Evolutionary conservation across 1,284 basidiomycete species (phyloP).

Genomic region (Pseudozyma thailandica): DNA sequence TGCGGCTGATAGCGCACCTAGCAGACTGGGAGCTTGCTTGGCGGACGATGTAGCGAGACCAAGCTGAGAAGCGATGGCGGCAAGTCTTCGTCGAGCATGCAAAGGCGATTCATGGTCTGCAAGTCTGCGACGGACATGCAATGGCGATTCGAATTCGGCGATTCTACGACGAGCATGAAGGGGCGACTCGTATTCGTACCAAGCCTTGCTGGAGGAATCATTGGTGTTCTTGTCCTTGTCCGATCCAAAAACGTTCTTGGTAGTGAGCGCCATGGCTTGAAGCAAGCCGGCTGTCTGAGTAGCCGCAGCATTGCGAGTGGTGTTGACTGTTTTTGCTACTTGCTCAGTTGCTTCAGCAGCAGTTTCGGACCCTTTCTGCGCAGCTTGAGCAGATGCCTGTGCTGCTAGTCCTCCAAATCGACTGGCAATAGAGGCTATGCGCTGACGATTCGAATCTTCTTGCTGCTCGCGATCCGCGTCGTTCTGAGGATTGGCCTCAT

Average conservation of each 20-base stretch:
- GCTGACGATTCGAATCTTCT: constrained; percentile 29
- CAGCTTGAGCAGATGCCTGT: constrained; percentile 22
- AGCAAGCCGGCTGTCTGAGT: constrained; percentile 34
- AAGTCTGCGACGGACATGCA: constrained; percentile 37
- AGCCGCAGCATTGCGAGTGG: constrained; percentile 30
- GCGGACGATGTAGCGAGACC: constrained; percentile 44
- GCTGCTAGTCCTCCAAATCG: constrained; percentile 39
- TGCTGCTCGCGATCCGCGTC: constrained; percentile 13
- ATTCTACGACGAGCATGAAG: constrained; percentile 26
- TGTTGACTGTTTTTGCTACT: constrained; percentile 17
- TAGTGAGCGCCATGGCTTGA: constrained; percentile 44
- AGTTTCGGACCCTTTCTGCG: constrained; percentile 21
- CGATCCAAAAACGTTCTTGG: constrained; percentile 26
- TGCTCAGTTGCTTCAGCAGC: constrained; percentile 26
- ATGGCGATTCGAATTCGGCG: constrained; percentile 42
- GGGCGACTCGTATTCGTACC: constrained; percentile 45
- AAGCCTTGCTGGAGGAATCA: constrained; percentile 17
- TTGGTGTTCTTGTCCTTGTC: constrained; percentile 18
- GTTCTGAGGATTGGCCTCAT: neutral
- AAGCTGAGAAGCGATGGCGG: constrained; percentile 51
- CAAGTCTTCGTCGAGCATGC: constrained; percentile 42
- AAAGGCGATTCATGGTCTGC: constrained; percentile 44
- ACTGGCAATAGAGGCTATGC: constrained; percentile 37
- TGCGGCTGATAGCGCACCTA: constrained; percentile 21
- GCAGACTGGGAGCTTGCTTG: constrained; percentile 27